Evolutionary conservation across 495 filamentous ascomycete genomes (phyloP).

Genomic region (Hypoxylon cercidicola): DNA sequence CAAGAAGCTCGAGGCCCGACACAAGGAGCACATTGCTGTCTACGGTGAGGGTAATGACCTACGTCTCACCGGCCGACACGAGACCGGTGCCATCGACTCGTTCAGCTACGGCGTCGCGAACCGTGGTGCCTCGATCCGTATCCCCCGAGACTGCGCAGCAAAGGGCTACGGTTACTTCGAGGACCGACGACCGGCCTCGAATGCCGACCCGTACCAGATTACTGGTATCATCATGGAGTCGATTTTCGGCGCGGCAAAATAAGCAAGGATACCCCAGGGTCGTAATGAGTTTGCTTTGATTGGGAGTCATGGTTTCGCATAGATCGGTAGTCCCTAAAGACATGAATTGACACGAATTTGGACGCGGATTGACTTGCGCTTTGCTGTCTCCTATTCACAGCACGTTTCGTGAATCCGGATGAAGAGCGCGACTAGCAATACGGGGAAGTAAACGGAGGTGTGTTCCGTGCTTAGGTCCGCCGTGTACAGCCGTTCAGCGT

Average conservation of each 20-base stretch:
- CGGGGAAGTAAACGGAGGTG: no score
- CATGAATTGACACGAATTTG: constrained; percentile 31
- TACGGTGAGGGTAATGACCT: constrained; percentile 93
- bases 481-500: no score
- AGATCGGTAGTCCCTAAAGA: constrained; percentile 38
- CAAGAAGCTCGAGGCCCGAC: constrained; percentile 88
- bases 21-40: constrained; percentile 94
- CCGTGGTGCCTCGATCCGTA: constrained; percentile 92
- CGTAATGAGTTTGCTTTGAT: constrained; percentile 35
- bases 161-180: constrained; percentile 99
- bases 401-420: no score
- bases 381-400: not conserved
- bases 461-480: no score
- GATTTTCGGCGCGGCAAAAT: constrained; percentile 44
- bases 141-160: constrained; percentile 87
- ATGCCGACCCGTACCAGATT: constrained; percentile 96
- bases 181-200: constrained; percentile 93
- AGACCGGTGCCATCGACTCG: constrained; percentile 92
- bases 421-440: no score
- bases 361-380: constrained; percentile 4
- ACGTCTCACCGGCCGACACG: constrained; percentile 94
- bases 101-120: constrained; percentile 97
- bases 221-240: constrained; percentile 93
- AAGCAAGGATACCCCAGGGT: constrained; percentile 40
- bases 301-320: constrained; percentile 29